Percentiles rank a stretch among this genome's conserved stretches.
Evolutionary conservation across 2,329 filamentous ascomycete species (phyloP).

Genomic region (Sclerotiophoma versabilis): DNA sequence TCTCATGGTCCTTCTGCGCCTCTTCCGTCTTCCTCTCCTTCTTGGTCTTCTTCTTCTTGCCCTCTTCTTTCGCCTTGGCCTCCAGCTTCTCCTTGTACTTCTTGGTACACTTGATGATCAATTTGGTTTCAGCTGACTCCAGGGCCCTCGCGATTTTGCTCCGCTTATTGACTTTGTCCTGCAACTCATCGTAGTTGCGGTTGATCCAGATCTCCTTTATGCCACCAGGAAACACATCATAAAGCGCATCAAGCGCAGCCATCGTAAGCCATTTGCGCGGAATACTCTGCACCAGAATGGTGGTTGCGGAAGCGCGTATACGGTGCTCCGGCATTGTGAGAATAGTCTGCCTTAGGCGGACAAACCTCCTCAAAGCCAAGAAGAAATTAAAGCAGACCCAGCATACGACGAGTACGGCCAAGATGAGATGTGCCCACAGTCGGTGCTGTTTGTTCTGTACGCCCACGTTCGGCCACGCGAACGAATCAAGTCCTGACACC

Average conservation of each 20-base stretch:
- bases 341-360: slow-evolving; percentile 92
- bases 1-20: slow-evolving; percentile 62
- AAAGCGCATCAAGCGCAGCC: slow-evolving; percentile 81
- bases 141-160: slow-evolving; percentile 74
- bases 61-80: slow-evolving; percentile 69
- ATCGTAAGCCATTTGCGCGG: slow-evolving; percentile 88
- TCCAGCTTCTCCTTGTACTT: slow-evolving; percentile 73
- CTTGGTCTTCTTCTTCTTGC: slow-evolving; percentile 59
- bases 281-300: slow-evolving; percentile 89
- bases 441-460: slow-evolving; percentile 66
- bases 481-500: slow-evolving; percentile 68
- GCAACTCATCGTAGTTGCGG: slow-evolving; percentile 80
- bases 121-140: slow-evolving; percentile 81
- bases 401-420: slow-evolving; percentile 78
- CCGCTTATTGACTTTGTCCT: slow-evolving; percentile 82
- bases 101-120: slow-evolving; percentile 82
- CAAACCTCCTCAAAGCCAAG: slow-evolving; percentile 82
- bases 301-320: slow-evolving; percentile 90
- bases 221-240: slow-evolving; percentile 95
- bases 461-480: slow-evolving; percentile 88
- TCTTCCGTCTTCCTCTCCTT: slow-evolving; percentile 68
- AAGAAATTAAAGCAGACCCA: slow-evolving; percentile 92
- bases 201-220: slow-evolving; percentile 98
- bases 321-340: slow-evolving; percentile 94
- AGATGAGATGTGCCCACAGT: slow-evolving; percentile 83